A percentile compares a stretch with the other conserved stretches of the same genome.
These are phyloP conservation scores for Parasarocladium wereldwijsianum DNA, from an alignment of 2,329 filamentous ascomycete species.

Conservation along the genomic window DNA sequence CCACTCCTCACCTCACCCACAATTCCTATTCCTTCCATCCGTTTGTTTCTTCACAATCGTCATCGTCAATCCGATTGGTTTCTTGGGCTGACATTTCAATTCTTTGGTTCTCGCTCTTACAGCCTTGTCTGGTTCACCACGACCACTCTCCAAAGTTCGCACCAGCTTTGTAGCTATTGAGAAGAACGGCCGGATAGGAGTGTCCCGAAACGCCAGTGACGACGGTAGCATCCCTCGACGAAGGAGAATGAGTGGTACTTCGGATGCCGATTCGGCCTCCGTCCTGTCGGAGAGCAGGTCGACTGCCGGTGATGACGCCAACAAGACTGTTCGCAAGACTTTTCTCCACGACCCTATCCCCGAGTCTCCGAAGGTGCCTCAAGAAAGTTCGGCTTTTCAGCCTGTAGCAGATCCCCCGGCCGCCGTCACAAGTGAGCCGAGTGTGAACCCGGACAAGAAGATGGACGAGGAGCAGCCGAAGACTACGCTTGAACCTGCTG, in stretches of 20 bases:
- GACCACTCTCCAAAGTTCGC: constrained; percentile 60
- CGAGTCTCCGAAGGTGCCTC: constrained; percentile 22
- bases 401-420: constrained; percentile 7
- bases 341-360: constrained; percentile 24
- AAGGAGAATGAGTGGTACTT: constrained; percentile 21
- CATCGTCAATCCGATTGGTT: too few species aligned
- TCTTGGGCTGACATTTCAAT: too few species aligned
- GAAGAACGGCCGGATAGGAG: constrained; percentile 42
- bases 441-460: constrained; percentile 24
- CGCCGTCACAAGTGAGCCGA: constrained; percentile 18
- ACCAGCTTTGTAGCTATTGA: constrained; percentile 65
- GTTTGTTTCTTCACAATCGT: constrained; percentile 2
- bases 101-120: constrained; percentile 8
- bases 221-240: constrained; percentile 22
- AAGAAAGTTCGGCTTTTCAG: too few species aligned
- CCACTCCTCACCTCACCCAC: background rate
- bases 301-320: constrained; percentile 12
- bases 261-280: constrained; percentile 16
- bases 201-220: constrained; percentile 25
- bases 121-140: constrained; percentile 34
- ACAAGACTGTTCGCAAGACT: constrained; percentile 9
- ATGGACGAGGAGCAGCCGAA: constrained; percentile 22
- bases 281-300: constrained; percentile 22
- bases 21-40: background rate
- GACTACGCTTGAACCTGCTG: constrained; percentile 15